phyloP scores from a whole-genome alignment of 2,329 filamentous ascomycete genomes.

The Fusarium torreyae region DNA sequence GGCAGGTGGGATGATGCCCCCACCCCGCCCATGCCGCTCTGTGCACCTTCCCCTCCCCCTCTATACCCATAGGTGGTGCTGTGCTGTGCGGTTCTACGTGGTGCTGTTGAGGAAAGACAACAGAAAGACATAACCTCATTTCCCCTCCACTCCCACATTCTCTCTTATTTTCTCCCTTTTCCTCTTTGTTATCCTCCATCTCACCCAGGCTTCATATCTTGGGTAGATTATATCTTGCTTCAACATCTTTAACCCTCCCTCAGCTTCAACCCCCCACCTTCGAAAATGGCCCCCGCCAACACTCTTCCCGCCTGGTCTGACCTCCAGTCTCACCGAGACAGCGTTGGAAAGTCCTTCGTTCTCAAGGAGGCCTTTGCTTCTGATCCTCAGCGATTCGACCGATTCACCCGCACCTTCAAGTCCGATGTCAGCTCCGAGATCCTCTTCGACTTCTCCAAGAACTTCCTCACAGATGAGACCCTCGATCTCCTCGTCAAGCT shows the following conservation, averaged over 20 bases:
- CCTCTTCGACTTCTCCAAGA: slow-evolving; percentile 99
- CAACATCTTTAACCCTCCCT: slow-evolving; percentile 11
- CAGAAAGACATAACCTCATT: slow-evolving; percentile 31
- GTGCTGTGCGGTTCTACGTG: slow-evolving; percentile 2
- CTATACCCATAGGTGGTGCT: slow-evolving; percentile 10
- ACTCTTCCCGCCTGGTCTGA: slow-evolving; percentile 89
- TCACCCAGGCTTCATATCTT: slow-evolving; percentile 1
- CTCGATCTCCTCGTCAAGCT: slow-evolving; percentile 88
- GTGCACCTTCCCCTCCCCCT: slow-evolving; percentile 33
- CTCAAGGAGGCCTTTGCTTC: slow-evolving; percentile 94
- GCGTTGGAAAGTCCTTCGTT: slow-evolving; percentile 88
- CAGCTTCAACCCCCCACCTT: slow-evolving; percentile 4
- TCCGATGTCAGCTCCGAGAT: slow-evolving; percentile 89
- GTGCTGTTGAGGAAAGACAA: slow-evolving; percentile 24
- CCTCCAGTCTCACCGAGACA: slow-evolving; percentile 91
- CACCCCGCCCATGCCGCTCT: slow-evolving; percentile 29
- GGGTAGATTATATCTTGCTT: slow-evolving; percentile 20
- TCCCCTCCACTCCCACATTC: slow-evolving; percentile 31
- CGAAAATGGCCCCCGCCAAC: slow-evolving; percentile 82
- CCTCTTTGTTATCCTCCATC: neutral
- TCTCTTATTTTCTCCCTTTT: slow-evolving; percentile 1
- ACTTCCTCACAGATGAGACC: slow-evolving; percentile 96
- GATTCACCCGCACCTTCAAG: slow-evolving; percentile 88
- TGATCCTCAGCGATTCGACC: slow-evolving; percentile 89
- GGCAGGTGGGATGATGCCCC: slow-evolving; percentile 45